Base-by-base conservation (phyloP, 225 moss, liverwort and hornwort species). In the Neckera pumila region DNA sequence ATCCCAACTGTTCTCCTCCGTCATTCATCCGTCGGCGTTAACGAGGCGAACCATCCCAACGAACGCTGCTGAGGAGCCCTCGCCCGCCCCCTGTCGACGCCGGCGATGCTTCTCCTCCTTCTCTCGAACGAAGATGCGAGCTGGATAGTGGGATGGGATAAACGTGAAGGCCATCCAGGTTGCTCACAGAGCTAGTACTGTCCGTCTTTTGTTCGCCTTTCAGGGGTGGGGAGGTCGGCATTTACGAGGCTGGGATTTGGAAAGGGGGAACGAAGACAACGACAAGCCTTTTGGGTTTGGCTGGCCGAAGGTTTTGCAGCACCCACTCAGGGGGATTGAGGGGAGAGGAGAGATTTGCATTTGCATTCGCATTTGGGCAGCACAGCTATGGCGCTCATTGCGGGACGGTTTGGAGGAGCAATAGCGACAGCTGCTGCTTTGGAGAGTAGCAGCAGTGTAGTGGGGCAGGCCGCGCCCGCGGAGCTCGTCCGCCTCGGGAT, bases 401-500 rank as follows among this genome's bases (percentile, higher is more conserved):
- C 81, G 36, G 86, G 89, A 45, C 87, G 81, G 72, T 73, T 86
- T 18, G 64, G 88, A 61, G n/a, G 78, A 56, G 45, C 28, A 26
- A 64, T 62, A 63, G 40, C 81, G 60, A n/a, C 82, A 28, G 87
- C 59, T 11, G 43, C 76, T 56, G 84, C 59, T 31, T 49, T 59
- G 78, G 84, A 84, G 88, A 84, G 88, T 34, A 67, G 21, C 27
- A 40, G 21, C 87, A 67, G 66, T n/a, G 47, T 47, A 38, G 38
- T 64, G 64, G 81, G 49, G 71, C 75, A 61, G n/a, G 61, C 76
- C 30, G 77, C 80, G 73, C 86, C 86, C 54, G 80, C 51, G 72
- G 92, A 91, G 83, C 89, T 89, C 70, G 61, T 61, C 31, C 83
- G 79, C 86, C 45, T 90, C 25, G 90, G 71, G 72, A n/a, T 92